Conservation (phyloP, 495 filamentous ascomycete species). For the Penicillium egyptiacum region DNA sequence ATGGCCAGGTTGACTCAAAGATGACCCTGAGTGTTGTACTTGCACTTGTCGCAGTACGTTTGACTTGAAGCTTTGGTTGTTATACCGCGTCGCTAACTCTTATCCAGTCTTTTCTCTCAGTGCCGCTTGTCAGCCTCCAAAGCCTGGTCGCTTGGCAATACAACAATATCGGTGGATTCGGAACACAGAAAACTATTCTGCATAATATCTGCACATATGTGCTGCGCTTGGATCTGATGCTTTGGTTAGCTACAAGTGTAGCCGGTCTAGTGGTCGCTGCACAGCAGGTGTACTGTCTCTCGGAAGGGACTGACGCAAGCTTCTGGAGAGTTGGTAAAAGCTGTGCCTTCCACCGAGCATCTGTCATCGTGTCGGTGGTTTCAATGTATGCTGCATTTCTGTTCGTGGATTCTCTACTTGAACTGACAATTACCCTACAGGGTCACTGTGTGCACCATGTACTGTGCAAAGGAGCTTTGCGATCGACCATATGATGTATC, state of each 20-base stretch:
- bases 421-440: conserved; percentile 21
- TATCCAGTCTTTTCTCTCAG: conserved; percentile 39
- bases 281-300: conserved; percentile 41
- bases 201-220: conserved; percentile 43
- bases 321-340: conserved; percentile 45
- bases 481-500: conserved; percentile 46
- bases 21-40: conserved; percentile 47
- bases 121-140: conserved; percentile 43
- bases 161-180: conserved; percentile 40
- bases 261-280: conserved; percentile 45
- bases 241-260: conserved; percentile 45
- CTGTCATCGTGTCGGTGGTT: conserved; percentile 38
- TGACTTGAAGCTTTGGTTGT: background rate
- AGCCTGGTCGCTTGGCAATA: conserved; percentile 49
- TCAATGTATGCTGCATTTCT: conserved; percentile 36
- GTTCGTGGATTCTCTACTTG: background rate
- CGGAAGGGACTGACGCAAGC: conserved; percentile 23
- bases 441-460: conserved; percentile 41
- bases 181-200: conserved; percentile 36
- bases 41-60: conserved; percentile 39
- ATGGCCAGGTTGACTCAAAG: conserved; percentile 38
- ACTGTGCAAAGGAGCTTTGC: conserved; percentile 44
- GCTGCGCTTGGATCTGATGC: conserved; percentile 35
- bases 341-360: conserved; percentile 42
- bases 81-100: conserved; percentile 8